Base-by-base conservation (phyloP, 2,329 filamentous ascomycete genomes). In the Fusarium oligoseptatum region DNA sequence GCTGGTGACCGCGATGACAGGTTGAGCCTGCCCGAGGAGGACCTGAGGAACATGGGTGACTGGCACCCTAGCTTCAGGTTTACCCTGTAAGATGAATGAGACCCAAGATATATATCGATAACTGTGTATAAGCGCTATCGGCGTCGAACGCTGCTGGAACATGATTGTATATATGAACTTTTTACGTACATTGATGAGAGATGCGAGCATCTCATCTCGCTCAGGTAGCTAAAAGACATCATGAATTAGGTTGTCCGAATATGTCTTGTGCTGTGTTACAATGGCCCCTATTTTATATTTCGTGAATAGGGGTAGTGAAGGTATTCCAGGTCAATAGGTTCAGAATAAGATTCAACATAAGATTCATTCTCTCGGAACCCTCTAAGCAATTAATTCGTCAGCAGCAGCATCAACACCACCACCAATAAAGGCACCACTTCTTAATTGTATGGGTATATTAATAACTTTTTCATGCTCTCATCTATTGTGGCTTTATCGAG, bases 11-110 rank as follows among this genome's bases (percentile, higher is more conserved):
- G 81, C 2, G 79, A 83, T 22, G 68, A 77, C 24, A 72, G 80
- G 20, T 67, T 84, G 24, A 64, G 68, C 7, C 67, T 80, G 20
- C 73, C 76, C 4, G 80, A 83, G 32, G 77, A 79, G 34, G 76
- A 81, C 4, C 64, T 70, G 65, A 72, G 75, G 32, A 84, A 84
- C 66, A 72, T 84, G 60, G 83, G 82, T 6, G 83, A 84, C 52
- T 80, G 79, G 62, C 83, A 84, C 69, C 83, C 83, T 6, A 77
- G 70, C 60, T 83, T 82, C 72, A 76, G 81, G 9, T 83, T 82
- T 67, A 81, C 80, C 50, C 69, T 81, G 55, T 81, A 73, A 72
- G 24, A 29, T 11, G 22, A 48, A 48, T 2, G 12, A 43, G 15
- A 24, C 32, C 6, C 14, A 11, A 24, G 32, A 37, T 20, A 24